Conservation (phyloP, 2,329 filamentous ascomycete species). For the Corinectria fuckeliana region DNA sequence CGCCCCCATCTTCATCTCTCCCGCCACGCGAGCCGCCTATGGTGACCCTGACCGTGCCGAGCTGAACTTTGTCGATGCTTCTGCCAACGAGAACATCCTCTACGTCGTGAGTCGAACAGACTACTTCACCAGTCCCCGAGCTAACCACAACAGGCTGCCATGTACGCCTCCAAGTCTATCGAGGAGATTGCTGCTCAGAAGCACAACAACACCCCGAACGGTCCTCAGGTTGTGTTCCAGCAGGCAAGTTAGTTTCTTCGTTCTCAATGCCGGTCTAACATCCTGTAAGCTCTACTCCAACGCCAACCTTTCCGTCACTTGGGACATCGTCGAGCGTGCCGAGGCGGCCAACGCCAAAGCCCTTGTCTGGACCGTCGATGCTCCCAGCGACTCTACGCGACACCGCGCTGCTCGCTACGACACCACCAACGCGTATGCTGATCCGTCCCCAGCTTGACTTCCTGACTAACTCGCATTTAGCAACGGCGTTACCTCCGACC, state of each 20-base stretch:
- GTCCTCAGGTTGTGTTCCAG: constrained; percentile 43
- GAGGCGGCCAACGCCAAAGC: constrained; percentile 45
- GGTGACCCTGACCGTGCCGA: constrained; percentile 51
- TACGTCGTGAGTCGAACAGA: constrained; percentile 44
- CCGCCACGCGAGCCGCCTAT: constrained; percentile 52
- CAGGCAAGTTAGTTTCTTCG: constrained; percentile 27
- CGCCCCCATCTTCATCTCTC: constrained; percentile 57
- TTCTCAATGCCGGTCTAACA: rapidly evolving
- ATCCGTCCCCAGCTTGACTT: too few relatives aligned
- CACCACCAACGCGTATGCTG: constrained; percentile 32
- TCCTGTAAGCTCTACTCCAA: constrained; percentile 41
- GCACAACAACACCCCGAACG: constrained; percentile 34
- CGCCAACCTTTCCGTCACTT: constrained; percentile 42
- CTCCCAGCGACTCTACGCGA: constrained; percentile 30
- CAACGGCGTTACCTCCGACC: constrained; percentile 30
- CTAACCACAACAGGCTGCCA: constrained; percentile 29
- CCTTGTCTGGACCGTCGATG: constrained; percentile 48
- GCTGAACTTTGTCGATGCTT: constrained; percentile 54
- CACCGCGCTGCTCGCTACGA: constrained; percentile 37
- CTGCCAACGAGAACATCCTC: constrained; percentile 52
- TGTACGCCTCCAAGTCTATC: constrained; percentile 44
- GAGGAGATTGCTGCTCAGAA: constrained; percentile 43
- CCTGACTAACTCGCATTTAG: constrained; percentile 16
- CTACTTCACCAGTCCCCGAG: background rate
- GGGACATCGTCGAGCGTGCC: constrained; percentile 42